Evolutionary conservation across 2,329 filamentous ascomycete genomes (phyloP).

Genomic region (Alternaria triticimaculans): DNA sequence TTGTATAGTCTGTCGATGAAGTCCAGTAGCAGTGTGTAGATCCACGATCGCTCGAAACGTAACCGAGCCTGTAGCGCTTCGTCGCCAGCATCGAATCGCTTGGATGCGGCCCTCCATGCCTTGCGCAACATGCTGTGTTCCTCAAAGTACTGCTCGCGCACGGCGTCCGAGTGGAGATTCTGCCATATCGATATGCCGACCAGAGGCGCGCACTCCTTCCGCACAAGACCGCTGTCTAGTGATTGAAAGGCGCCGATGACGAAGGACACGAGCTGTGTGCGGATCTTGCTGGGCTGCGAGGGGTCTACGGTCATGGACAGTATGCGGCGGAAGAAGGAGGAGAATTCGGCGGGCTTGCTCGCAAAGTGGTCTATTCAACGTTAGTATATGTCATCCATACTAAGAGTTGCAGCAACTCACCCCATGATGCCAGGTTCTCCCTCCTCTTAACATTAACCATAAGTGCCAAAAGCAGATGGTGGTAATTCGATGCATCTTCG

Average conservation of each 20-base stretch:
- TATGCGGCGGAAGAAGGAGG: constrained; percentile 84
- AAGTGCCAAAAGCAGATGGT: constrained; percentile 84
- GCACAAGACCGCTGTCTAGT: constrained; percentile 83
- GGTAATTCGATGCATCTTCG: constrained; percentile 87
- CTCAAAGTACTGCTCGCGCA: constrained; percentile 75
- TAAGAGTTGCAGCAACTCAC: constrained; percentile 55
- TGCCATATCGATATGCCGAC: constrained; percentile 97
- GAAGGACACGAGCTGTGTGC: constrained; percentile 86
- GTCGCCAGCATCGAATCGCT: constrained; percentile 87
- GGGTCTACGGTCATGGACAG: constrained; percentile 78
- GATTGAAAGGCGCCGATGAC: constrained; percentile 93
- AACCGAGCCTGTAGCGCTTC: constrained; percentile 77
- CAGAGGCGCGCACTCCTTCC: constrained; percentile 94
- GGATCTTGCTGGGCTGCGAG: constrained; percentile 55
- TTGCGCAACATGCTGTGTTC: constrained; percentile 79
- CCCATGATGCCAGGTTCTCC: constrained; percentile 88
- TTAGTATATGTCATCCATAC: constrained; percentile 41
- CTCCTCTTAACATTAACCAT: constrained; percentile 87
- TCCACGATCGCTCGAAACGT: constrained; percentile 91
- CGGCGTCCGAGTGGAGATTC: constrained; percentile 79
- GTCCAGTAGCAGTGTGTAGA: constrained; percentile 83
- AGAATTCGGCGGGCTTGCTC: constrained; percentile 80
- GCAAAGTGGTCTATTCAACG: constrained; percentile 70
- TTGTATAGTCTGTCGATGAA: constrained; percentile 77
- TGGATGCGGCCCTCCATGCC: constrained; percentile 85